phyloP scores from a whole-genome alignment of 2,329 filamentous ascomycete genomes.

The Cladophialophora bantiana region DNA sequence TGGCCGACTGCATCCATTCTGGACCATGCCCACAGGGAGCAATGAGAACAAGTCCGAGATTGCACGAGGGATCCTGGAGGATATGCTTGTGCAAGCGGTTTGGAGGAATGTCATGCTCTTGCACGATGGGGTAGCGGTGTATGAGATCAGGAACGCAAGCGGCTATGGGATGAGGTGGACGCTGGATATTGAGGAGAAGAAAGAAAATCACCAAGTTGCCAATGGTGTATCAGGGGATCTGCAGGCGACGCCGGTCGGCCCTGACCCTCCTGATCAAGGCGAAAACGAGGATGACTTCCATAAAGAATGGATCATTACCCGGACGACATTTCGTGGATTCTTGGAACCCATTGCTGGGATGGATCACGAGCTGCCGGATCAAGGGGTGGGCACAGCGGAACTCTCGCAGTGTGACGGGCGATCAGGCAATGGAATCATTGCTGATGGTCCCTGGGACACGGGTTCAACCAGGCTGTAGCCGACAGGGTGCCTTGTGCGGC shows the following conservation, averaged over 20 bases:
- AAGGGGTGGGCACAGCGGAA: background rate
- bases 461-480: background rate
- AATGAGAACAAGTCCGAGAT: constrained; percentile 40
- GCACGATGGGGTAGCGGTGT: constrained; percentile 39
- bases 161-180: constrained; percentile 42
- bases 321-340: constrained; percentile 37
- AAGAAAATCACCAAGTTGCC: background rate
- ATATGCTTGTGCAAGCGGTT: constrained; percentile 34
- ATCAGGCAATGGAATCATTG: background rate
- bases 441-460: background rate
- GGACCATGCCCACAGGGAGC: constrained; percentile 37
- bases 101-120: constrained; percentile 42
- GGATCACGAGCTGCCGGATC: constrained; percentile 33
- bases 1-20: constrained; percentile 37
- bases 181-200: constrained; percentile 29
- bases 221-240: background rate
- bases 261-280: background rate
- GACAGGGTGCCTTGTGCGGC: background rate
- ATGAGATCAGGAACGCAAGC: constrained; percentile 38
- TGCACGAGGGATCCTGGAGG: constrained; percentile 34
- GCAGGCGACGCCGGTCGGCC: background rate
- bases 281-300: constrained; percentile 22
- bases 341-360: constrained; percentile 38
- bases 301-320: constrained; percentile 33
- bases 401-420: background rate